These are phyloP conservation scores for Xenoacremonium recifei DNA, from an alignment of 2,329 filamentous ascomycete genomes.

Conservation along the genomic window DNA sequence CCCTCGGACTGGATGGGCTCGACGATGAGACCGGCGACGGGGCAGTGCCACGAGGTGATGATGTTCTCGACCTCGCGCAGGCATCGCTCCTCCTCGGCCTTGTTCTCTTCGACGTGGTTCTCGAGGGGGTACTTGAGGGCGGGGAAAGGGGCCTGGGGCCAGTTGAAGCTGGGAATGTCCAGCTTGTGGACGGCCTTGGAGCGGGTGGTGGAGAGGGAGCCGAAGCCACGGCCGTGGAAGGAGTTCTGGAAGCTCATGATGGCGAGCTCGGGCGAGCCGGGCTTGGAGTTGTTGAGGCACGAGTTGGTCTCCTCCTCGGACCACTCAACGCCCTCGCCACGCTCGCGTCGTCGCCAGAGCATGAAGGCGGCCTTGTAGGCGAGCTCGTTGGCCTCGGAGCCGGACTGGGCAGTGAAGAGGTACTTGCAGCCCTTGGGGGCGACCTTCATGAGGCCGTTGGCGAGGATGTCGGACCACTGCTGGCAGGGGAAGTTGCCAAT, in stretches of 20 bases:
- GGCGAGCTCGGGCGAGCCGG: conserved; percentile 71
- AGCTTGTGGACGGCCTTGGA: conserved; percentile 84
- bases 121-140: conserved; percentile 73
- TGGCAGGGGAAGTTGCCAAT: conserved; percentile 78
- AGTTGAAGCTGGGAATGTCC: conserved; percentile 85
- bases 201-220: conserved; percentile 73
- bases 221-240: conserved; percentile 82
- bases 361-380: conserved; percentile 88
- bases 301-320: conserved; percentile 65
- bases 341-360: conserved; percentile 71
- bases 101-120: conserved; percentile 67
- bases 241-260: conserved; percentile 76
- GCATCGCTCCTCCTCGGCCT: conserved; percentile 68
- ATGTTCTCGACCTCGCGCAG: conserved; percentile 71
- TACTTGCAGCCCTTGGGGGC: conserved; percentile 74
- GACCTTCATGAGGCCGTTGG: conserved; percentile 68
- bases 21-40: conserved; percentile 70
- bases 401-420: conserved; percentile 77
- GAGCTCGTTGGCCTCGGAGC: conserved; percentile 81
- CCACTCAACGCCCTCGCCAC: conserved; percentile 69
- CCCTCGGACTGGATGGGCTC: conserved; percentile 84
- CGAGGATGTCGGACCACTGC: conserved; percentile 71
- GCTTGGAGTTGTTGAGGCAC: conserved; percentile 69
- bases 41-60: conserved; percentile 65
- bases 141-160: conserved; percentile 84